Percentiles rank a stretch among this genome's conserved stretches.
These are phyloP conservation scores for Ceratocystis diversiconidia DNA, from an alignment of 2,329 filamentous ascomycete genomes.

Conservation along the genomic window DNA sequence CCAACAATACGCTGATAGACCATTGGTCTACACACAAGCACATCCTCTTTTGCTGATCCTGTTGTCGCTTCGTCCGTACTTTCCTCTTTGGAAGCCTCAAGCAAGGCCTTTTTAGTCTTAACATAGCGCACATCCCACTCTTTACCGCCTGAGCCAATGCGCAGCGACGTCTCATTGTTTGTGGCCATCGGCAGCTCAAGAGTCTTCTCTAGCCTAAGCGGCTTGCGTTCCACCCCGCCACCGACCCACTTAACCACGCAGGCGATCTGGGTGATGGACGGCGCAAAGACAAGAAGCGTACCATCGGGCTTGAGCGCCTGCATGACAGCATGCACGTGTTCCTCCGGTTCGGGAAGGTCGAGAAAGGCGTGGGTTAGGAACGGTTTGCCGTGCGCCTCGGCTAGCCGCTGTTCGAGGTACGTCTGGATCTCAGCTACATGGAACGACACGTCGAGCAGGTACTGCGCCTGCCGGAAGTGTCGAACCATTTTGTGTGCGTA, in stretches of 20 bases:
- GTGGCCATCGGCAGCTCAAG: constrained; percentile 40
- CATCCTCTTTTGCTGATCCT: constrained; percentile 19
- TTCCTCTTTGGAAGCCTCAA: constrained; percentile 21
- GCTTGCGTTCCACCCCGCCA: constrained; percentile 18
- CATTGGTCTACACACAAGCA: constrained; percentile 31
- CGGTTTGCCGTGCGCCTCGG: constrained; percentile 29
- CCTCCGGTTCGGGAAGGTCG: constrained; percentile 53
- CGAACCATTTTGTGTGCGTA: constrained; percentile 51
- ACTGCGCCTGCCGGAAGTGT: constrained; percentile 55
- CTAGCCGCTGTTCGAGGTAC: constrained; percentile 38
- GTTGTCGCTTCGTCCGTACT: constrained; percentile 17
- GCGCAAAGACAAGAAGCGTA: constrained; percentile 55
- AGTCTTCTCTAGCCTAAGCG: constrained; percentile 39
- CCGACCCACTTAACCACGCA: constrained; percentile 39
- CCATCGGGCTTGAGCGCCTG: constrained; percentile 50
- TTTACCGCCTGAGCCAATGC: constrained; percentile 35
- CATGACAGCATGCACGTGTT: constrained; percentile 32
- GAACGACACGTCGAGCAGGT: constrained; percentile 57
- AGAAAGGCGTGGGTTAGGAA: constrained; percentile 61
- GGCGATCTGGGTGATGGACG: constrained; percentile 64
- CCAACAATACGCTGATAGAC: constrained; percentile 29
- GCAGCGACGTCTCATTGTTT: constrained; percentile 30
- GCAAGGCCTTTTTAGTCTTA: constrained; percentile 16
- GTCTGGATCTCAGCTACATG: constrained; percentile 51
- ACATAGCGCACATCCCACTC: constrained; percentile 50